A percentile compares a stretch with the other conserved stretches of the same genome.
Evolutionary conservation across 1,139 yeast genomes (phyloP).

Genomic region (Yamadazyma kanchanaburiensis): DNA sequence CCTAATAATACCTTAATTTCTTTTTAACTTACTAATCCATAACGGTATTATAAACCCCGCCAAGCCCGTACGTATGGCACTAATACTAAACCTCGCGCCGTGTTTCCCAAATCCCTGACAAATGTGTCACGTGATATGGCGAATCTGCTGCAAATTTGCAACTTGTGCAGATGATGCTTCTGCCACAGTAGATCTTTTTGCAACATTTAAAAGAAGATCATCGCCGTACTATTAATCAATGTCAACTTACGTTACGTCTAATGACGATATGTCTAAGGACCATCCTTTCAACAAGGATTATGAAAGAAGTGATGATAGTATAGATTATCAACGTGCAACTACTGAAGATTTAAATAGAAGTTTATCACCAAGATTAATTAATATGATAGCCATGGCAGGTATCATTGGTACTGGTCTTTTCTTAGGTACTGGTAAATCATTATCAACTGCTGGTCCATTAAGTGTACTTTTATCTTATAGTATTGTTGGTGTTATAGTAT

Average conservation of each 20-base stretch:
- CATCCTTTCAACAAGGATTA: slow-evolving; percentile 2
- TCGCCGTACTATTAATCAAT: too few species aligned
- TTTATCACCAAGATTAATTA: slow-evolving; percentile 50
- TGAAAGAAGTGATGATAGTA: slow-evolving; percentile 4
- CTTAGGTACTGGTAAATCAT: slow-evolving; percentile 59
- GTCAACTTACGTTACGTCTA: too few species aligned
- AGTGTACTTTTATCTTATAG: slow-evolving; percentile 56
- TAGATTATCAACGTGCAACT: slow-evolving; percentile 4
- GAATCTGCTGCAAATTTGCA: neutral
- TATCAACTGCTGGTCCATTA: slow-evolving; percentile 63
- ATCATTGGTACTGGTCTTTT: slow-evolving; percentile 69
- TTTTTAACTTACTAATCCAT: too few species aligned
- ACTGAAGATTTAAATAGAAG: slow-evolving; percentile 39
- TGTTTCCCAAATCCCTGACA: too few species aligned
- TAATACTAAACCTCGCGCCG: too few species aligned
- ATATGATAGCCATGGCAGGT: slow-evolving; percentile 66
- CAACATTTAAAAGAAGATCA: too few species aligned
- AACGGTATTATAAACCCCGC: too few species aligned
- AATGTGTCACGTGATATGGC: slow-evolving; percentile 1
- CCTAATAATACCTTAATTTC: too few species aligned
- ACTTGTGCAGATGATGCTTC: too few species aligned
- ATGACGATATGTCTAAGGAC: too few species aligned
- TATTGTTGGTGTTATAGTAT: slow-evolving; percentile 58
- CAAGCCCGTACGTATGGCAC: too few species aligned
- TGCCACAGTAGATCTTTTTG: too few species aligned